Evolutionary conservation across 2,329 filamentous ascomycete species (phyloP).

Genomic region (Talaromyces atroroseus): DNA sequence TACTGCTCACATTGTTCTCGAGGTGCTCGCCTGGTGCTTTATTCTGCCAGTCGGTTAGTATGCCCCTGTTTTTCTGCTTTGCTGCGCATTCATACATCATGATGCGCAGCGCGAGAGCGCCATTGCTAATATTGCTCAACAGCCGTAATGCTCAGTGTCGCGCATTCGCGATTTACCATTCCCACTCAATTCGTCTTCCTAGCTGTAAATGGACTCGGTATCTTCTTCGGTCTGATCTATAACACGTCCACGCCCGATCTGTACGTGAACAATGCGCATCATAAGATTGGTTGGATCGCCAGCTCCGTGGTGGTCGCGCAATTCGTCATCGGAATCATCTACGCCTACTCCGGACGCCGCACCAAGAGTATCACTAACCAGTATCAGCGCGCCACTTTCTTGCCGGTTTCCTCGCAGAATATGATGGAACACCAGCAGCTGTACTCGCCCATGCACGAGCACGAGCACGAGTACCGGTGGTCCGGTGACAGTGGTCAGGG

Average conservation of each 20-base stretch:
- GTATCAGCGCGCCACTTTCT: conserved; percentile 55
- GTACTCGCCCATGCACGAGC: conserved; percentile 32
- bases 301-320: conserved; percentile 69
- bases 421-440: conserved; percentile 49
- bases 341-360: conserved; percentile 51
- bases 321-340: conserved; percentile 61
- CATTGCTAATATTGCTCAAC: conserved; percentile 12
- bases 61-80: background rate
- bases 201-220: conserved; percentile 56
- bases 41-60: conserved; percentile 66
- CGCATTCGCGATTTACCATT: conserved; percentile 68
- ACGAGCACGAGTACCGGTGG: conserved; percentile 47
- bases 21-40: conserved; percentile 67
- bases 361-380: conserved; percentile 27
- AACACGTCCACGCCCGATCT: conserved; percentile 77
- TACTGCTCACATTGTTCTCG: conserved; percentile 64
- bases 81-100: background rate
- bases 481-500: conserved; percentile 71
- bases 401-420: conserved; percentile 55
- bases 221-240: conserved; percentile 65
- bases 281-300: conserved; percentile 79
- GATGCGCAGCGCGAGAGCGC: background rate
- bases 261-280: conserved; percentile 82
- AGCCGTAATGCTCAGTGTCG: conserved; percentile 84
- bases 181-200: conserved; percentile 64